Evolutionary conservation across 371 early-diverging fungal genomes (phyloP), one percentile per base, ranked within the genome.

Genomic region (Pancytospora epiphaga): DNA sequence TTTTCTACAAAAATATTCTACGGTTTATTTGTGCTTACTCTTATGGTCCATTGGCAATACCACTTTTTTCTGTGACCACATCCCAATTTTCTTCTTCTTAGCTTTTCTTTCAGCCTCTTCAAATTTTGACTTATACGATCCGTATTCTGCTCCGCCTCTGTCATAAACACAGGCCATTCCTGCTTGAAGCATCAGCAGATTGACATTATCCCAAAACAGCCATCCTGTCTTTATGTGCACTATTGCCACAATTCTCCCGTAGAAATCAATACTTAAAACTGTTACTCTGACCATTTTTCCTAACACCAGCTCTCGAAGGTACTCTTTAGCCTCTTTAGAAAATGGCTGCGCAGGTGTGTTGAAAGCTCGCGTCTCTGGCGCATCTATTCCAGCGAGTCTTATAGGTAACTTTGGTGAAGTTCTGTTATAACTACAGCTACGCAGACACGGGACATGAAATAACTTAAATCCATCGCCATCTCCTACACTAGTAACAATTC

Each of bases 301-400:
- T 18, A 66, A 33, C 2, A 67, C 30, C 1, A 50, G n/a, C 0
- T 78, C 58, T 12, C 82, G 82, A 43, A 88, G 78, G 77, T 83
- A 87, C 0, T 68, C 72, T 33, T 85, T 83, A 3, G 88, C 82
- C 74, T 88, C 88, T 0, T 77, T 69, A 0, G 84, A 81, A 51
- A 81, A 85, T 6, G 87, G 86, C 58, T 89, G 89, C 9, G 84
- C 85, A 1, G 86, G 85, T 84, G 84, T 86, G 2, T 86, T 87
- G 78, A 88, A 89, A 74, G 85, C 85, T 33, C 85, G 83, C 4
- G 79, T 83, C 80, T 89, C 89, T 0, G 89, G 89, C 0, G 89
- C 88, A 80, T 89, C 89, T 0, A 89, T 85, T 22, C 88, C 88
- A 19, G 87, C 87, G 18, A 89, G 66, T 34, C 89, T 85, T 19